Evolutionary conservation across 257 asterid genomes (phyloP).

Genomic region (Gynochthodes officinalis): DNA sequence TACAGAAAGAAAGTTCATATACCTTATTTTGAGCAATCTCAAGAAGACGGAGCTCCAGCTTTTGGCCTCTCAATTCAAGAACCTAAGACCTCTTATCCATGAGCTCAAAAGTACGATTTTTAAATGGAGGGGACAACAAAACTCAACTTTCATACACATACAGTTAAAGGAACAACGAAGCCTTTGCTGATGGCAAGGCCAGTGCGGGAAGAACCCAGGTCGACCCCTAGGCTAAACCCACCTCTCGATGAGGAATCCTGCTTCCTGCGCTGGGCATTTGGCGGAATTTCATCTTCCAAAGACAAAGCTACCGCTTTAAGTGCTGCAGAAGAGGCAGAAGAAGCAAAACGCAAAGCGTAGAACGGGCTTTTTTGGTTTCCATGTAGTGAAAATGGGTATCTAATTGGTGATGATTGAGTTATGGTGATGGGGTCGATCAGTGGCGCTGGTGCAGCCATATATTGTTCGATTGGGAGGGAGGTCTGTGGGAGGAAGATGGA

Average conservation of each 20-base stretch:
- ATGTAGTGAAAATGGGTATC: background rate
- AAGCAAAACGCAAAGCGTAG: background rate
- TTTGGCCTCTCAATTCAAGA: conserved; percentile 79
- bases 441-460: conserved; percentile 15
- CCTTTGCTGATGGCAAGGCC: conserved; percentile 94
- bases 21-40: conserved; percentile 81
- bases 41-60: conserved; percentile 68
- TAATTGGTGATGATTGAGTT: background rate
- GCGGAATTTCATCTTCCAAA: conserved; percentile 54
- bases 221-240: conserved; percentile 90
- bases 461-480: background rate
- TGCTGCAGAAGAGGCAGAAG: background rate
- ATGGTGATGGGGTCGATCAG: background rate
- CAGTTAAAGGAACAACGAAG: conserved; percentile 70
- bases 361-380: background rate
- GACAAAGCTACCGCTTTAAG: conserved; percentile 1
- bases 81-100: conserved; percentile 41
- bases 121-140: background rate
- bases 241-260: conserved; percentile 70
- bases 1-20: background rate
- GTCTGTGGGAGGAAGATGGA: background rate
- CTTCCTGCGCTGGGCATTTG: conserved; percentile 65
- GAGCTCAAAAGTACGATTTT: conserved; percentile 14
- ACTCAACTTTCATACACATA: conserved; percentile 13
- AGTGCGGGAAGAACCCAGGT: conserved; percentile 77